Base-by-base conservation (phyloP, 257 asterid species). In the Buddleja alternifolia region DNA sequence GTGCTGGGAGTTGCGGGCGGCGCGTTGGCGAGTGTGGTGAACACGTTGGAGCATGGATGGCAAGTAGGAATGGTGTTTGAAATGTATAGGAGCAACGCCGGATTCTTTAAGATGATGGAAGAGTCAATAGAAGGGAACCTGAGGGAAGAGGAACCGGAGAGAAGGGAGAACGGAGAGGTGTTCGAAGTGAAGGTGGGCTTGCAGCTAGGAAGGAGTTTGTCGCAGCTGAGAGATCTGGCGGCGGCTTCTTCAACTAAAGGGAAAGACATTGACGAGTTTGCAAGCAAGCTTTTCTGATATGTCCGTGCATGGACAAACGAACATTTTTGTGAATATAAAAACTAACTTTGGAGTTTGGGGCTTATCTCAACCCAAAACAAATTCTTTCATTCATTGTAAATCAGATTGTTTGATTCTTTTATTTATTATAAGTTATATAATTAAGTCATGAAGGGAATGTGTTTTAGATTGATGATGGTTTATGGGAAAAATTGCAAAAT, bases 11-110 rank as follows among this genome's bases (percentile, higher is more conserved):
- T 83, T 4, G 67, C 58, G 0, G 86, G 83, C 0, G 97, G 97
- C 0, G 95, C 93, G 32, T 55, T 88, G 77, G 97, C 95, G 4
- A 82, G 78, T 8, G 85, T 72, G 11, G 90, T 86, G 67, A 91
- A 83, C 77, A 60, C 86, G 42, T 1, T 88, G 0, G 91, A 91
- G 40, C 97, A 91, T 54, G 97, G 96, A 0, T 88, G 85, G 19
- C 95, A 88, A 57, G 88, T 88, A 16, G 97, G 97, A 3, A 90
- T 88, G 96, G 88, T 85, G 84, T 82, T 83, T n/a, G 97, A 91
- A 63, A 86, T 85, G 96, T 90, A 90, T 51, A 42, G 97, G 19
- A 73, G 85, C 77, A 85, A 84, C 2, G 96, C 96, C 0, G 97
- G 97, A 11, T 88, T 90, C 75, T 90, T 90, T 20, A 45, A 72